Evolutionary conservation across 2,329 filamentous ascomycete genomes (phyloP).

Genomic region (Aureobasidium namibiae): DNA sequence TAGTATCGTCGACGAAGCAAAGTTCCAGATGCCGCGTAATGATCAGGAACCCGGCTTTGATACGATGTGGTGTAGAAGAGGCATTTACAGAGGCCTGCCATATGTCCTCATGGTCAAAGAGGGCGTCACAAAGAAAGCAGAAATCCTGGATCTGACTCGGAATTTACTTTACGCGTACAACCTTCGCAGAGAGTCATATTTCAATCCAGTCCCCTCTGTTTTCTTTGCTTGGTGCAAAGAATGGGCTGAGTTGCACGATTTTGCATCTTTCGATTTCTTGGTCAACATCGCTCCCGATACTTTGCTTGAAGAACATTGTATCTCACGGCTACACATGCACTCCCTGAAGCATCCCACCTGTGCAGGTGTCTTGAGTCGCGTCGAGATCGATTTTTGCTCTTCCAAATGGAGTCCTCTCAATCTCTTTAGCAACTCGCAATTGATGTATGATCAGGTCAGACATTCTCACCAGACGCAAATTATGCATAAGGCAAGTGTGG

Average conservation of each 20-base stretch:
- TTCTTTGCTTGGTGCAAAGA: conserved; percentile 14
- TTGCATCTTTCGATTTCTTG: conserved; percentile 13
- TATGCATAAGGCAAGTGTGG: conserved; percentile 43
- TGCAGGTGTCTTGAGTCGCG: conserved; percentile 42
- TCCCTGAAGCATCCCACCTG: conserved; percentile 30
- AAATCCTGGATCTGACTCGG: conserved; percentile 42
- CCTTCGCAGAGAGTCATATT: conserved; percentile 28
- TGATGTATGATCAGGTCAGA: conserved; percentile 18
- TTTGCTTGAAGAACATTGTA: conserved; percentile 40
- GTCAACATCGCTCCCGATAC: conserved; percentile 29
- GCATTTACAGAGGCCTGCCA: conserved; percentile 38
- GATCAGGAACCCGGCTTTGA: conserved; percentile 23
- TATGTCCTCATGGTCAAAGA: conserved; percentile 43
- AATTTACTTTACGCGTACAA: conserved; percentile 44
- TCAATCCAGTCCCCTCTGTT: neutral
- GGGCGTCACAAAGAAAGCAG: conserved; percentile 44
- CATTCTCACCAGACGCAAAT: conserved; percentile 43
- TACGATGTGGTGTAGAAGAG: conserved; percentile 30
- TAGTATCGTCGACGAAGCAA: conserved; percentile 26
- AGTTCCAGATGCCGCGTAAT: neutral
- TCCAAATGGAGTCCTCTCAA: conserved; percentile 32
- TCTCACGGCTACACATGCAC: conserved; percentile 38
- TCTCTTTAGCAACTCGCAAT: conserved; percentile 34
- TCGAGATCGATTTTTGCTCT: conserved; percentile 40
- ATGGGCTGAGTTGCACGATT: conserved; percentile 6